Conservation (phyloP, 768 basidiomycete species). For the Hortiboletus flavorubellus region DNA sequence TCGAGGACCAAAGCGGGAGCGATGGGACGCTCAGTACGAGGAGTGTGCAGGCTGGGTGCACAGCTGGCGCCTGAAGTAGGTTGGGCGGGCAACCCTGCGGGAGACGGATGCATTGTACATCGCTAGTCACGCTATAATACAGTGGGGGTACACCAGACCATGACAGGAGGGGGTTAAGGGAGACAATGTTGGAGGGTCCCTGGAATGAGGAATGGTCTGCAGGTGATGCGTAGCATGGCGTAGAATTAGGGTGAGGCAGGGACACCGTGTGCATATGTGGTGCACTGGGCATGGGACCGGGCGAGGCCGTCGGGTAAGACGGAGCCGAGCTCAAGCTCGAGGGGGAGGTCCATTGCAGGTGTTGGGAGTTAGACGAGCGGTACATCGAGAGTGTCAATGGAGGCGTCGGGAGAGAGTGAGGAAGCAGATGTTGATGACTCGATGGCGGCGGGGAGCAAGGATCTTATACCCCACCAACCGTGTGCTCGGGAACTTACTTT, state of each 20-base stretch:
- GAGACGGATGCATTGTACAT: slow-evolving; percentile 24
- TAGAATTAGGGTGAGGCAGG: slow-evolving; percentile 31
- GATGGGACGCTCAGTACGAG: slow-evolving; percentile 21
- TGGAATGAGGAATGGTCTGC: slow-evolving; percentile 14
- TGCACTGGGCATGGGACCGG: slow-evolving; percentile 22
- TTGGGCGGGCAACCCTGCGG: slow-evolving; percentile 13
- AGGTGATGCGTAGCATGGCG: slow-evolving; percentile 13
- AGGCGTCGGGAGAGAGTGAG: not conserved
- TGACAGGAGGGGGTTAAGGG: slow-evolving; percentile 27
- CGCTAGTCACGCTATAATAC: slow-evolving; percentile 26
- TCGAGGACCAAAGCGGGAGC: slow-evolving; percentile 27
- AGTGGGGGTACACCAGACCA: slow-evolving; percentile 15
- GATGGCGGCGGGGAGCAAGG: slow-evolving; percentile 3
- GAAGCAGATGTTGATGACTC: slow-evolving; percentile 21
- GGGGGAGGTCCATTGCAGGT: slow-evolving; percentile 22
- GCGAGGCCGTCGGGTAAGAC: slow-evolving; percentile 14
- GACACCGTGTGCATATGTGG: slow-evolving; percentile 29
- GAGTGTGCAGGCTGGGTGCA: slow-evolving; percentile 16
- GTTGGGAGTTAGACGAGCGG: slow-evolving; percentile 16
- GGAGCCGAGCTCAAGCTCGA: slow-evolving; percentile 3
- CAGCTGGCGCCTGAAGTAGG: slow-evolving; percentile 20
- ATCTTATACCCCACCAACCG: slow-evolving; percentile 28
- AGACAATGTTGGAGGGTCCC: slow-evolving; percentile 15
- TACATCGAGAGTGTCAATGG: slow-evolving; percentile 19
- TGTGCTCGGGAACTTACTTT: slow-evolving; percentile 22